Base-by-base conservation (phyloP, 768 basidiomycete species). In the Auricularia heimuer region DNA sequence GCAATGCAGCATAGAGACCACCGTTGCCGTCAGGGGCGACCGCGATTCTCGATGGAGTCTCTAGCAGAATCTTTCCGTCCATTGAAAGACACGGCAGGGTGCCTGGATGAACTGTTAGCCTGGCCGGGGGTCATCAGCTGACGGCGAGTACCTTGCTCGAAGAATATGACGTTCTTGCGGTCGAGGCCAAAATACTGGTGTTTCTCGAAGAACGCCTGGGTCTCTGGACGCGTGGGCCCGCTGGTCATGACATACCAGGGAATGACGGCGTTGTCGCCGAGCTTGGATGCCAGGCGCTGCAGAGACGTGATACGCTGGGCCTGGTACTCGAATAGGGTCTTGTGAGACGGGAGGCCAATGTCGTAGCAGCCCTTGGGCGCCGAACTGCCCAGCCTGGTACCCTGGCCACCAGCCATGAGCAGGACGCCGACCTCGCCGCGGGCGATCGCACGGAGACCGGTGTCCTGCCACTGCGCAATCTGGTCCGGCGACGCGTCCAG, bases 161-260 rank as follows among this genome's bases (percentile, higher is more conserved):
- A 99, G 77, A 99, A 83, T 62, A 98, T 79, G 67, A 99, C 88
- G 70, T 97, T 88, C 67, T 85, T 80, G 65, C 84, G 72, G 62
- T 86, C 73, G 66, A 99, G 82, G 3, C 96, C 95, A 73, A 98
- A 99, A 78, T 82, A 90, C 2, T 75, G 74, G 76, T 94, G 82
- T 66, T 83, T 78, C 67, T 77, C 78, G 77, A 98, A 98, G 81
- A 89, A 98, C 34, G 77, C 78, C 75, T 92, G 90, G 29, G 97
- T 98, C 42, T 88, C 90, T 47, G 77, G 80, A 68, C 94, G 85
- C 42, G 97, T 99, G 45, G 96, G 97, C 29, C 95, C 95, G 72
- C 92, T 94, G 65, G 96, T 98, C 97, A 99, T 99, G 71, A 99
- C 86, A 78, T 98, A 98, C 97, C 97, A 98, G 44, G 92, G 92